A percentile compares a stretch with the other conserved stretches of the same genome.
Evolutionary conservation across 2,329 filamentous ascomycete species (phyloP).

Genomic region (Bipolaris cookei): DNA sequence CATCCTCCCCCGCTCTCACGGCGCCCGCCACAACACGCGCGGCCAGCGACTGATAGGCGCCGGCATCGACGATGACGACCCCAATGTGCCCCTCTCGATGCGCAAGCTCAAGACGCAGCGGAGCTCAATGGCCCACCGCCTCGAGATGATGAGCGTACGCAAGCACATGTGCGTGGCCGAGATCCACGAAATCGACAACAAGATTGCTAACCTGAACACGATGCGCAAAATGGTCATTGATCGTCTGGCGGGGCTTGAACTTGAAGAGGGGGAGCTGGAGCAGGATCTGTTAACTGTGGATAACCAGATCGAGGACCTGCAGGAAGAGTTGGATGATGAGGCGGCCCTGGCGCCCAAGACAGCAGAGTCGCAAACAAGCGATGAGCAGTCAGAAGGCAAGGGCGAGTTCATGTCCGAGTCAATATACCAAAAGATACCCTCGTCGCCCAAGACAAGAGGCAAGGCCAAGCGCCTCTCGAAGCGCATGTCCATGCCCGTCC

Average conservation of each 20-base stretch:
- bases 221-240: conserved; percentile 94
- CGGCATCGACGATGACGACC: conserved; percentile 61
- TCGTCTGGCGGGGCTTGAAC: conserved; percentile 81
- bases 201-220: conserved; percentile 88
- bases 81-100: conserved; percentile 69
- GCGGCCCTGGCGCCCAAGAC: conserved; percentile 54
- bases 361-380: conserved; percentile 50
- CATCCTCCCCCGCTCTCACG: conserved; percentile 58
- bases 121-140: conserved; percentile 76
- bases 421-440: conserved; percentile 89
- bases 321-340: conserved; percentile 63
- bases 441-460: conserved; percentile 55
- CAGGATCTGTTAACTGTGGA: conserved; percentile 74
- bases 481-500: conserved; percentile 86
- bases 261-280: conserved; percentile 88
- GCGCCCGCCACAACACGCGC: conserved; percentile 71
- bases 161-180: conserved; percentile 98
- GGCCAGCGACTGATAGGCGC: conserved; percentile 74
- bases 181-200: conserved; percentile 95
- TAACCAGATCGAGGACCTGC: conserved; percentile 67
- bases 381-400: conserved; percentile 61
- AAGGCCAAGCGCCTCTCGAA: conserved; percentile 63
- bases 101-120: conserved; percentile 80
- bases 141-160: conserved; percentile 89
- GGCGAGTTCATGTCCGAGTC: conserved; percentile 93